Percentiles rank a stretch among this genome's conserved stretches.
These are phyloP conservation scores for Amylostereum chailletii DNA, from an alignment of 1,284 basidiomycete species.

Conservation along the genomic window DNA sequence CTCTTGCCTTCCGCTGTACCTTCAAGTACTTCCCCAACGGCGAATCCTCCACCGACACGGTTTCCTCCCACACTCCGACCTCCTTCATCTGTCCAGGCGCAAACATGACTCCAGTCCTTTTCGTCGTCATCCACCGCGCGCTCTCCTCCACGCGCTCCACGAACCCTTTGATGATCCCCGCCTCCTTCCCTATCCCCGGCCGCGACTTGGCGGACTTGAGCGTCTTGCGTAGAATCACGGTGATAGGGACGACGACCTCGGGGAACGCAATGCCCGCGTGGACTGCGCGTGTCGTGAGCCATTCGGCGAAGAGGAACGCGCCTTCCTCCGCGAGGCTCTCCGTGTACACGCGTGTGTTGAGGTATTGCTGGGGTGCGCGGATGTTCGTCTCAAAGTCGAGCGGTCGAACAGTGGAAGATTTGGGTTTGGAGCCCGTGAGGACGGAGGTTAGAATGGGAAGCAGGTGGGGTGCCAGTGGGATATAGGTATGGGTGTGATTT, in stretches of 20 bases:
- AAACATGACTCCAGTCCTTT: slow-evolving; percentile 63
- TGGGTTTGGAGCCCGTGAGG: slow-evolving; percentile 68
- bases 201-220: slow-evolving; percentile 50
- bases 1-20: slow-evolving; percentile 74
- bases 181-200: slow-evolving; percentile 42
- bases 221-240: slow-evolving; percentile 61
- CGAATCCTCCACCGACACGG: slow-evolving; percentile 54
- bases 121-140: slow-evolving; percentile 66
- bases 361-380: slow-evolving; percentile 82
- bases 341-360: slow-evolving; percentile 81
- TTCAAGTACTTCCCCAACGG: slow-evolving; percentile 78
- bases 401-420: slow-evolving; percentile 83
- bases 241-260: slow-evolving; percentile 82
- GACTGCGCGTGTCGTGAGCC: slow-evolving; percentile 53
- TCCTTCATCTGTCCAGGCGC: slow-evolving; percentile 62
- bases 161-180: slow-evolving; percentile 57
- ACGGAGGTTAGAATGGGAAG: slow-evolving; percentile 81
- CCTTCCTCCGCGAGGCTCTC: slow-evolving; percentile 84
- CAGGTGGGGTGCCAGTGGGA: slow-evolving; percentile 83
- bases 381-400: slow-evolving; percentile 87
- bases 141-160: slow-evolving; percentile 83
- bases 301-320: slow-evolving; percentile 74
- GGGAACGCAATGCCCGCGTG: slow-evolving; percentile 88
- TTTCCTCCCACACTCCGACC: slow-evolving; percentile 67
- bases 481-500: slow-evolving; percentile 77